phyloP scores from a whole-genome alignment of 441 rosid species.

The Corymbia citriodora region DNA sequence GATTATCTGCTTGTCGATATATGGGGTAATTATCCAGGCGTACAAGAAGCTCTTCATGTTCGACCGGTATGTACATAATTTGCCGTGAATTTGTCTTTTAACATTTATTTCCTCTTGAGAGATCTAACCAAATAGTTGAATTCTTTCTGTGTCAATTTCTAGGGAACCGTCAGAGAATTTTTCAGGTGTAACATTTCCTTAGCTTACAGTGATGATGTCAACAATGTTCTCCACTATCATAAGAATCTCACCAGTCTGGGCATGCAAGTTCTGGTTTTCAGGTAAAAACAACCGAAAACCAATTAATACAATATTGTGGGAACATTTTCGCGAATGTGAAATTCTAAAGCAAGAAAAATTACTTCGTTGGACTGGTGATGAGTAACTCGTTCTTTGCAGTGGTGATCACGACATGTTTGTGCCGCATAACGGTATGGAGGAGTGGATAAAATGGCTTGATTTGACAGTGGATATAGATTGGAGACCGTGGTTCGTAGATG shows the following conservation, averaged over 20 bases:
- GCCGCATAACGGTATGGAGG: not conserved
- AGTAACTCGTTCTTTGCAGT: not conserved
- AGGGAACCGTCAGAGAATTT: not conserved
- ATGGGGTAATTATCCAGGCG: not conserved
- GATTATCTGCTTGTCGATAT: not conserved
- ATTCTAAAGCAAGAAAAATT: not conserved
- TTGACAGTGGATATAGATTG: conserved; percentile 5
- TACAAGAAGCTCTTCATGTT: not conserved
- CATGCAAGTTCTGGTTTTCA: not conserved
- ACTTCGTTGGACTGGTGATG: not conserved
- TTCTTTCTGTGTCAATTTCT: not conserved
- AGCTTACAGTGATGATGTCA: not conserved
- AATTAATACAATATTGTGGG: too few relatives aligned
- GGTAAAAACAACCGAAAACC: not conserved
- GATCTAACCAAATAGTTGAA: too few relatives aligned
- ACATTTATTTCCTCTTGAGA: not conserved
- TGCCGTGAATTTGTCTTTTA: not conserved
- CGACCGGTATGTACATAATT: not conserved
- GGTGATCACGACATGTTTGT: conserved; percentile 23
- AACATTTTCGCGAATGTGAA: not conserved
- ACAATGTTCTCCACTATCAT: not conserved
- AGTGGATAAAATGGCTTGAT: conserved; percentile 8
- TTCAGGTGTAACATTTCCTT: not conserved
- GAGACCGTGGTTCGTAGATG: conserved; percentile 20
- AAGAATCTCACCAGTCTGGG: not conserved